A percentile compares a stretch with the other conserved stretches of the same genome.
These are phyloP conservation scores for Akanthomyces uredinophilus DNA, from an alignment of 2,329 filamentous ascomycete species.

Conservation along the genomic window DNA sequence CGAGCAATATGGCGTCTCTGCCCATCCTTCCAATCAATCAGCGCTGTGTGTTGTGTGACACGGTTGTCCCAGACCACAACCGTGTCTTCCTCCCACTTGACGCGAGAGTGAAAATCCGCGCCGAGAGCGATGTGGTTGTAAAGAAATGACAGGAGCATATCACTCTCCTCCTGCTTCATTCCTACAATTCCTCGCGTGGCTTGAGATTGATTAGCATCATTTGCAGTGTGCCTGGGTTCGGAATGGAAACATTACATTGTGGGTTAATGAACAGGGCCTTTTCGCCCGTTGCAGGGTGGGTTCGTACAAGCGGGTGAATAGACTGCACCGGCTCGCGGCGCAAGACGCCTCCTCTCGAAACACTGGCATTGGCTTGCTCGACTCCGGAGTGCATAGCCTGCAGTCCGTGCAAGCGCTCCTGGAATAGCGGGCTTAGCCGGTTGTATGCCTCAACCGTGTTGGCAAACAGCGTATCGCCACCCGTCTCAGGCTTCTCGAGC, in stretches of 20 bases:
- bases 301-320: slow-evolving; percentile 67
- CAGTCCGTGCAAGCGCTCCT: slow-evolving; percentile 69
- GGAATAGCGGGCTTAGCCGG: slow-evolving; percentile 68
- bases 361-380: slow-evolving; percentile 65
- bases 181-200: slow-evolving; percentile 72
- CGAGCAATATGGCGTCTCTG: slow-evolving; percentile 67
- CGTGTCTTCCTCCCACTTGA: slow-evolving; percentile 67
- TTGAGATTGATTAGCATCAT: slow-evolving; percentile 24
- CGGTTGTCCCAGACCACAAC: slow-evolving; percentile 80
- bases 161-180: slow-evolving; percentile 75
- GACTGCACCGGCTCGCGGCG: slow-evolving; percentile 62
- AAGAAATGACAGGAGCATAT: slow-evolving; percentile 62
- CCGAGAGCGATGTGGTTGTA: slow-evolving; percentile 41
- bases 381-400: slow-evolving; percentile 69
- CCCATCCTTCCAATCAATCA: slow-evolving; percentile 71
- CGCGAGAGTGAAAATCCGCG: slow-evolving; percentile 59
- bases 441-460: slow-evolving; percentile 72
- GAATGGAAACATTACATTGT: slow-evolving; percentile 47
- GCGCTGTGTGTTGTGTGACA: slow-evolving; percentile 66
- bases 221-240: no score
- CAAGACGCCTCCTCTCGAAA: slow-evolving; percentile 57
- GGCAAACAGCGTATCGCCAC: slow-evolving; percentile 74
- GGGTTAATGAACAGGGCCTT: slow-evolving; percentile 74
- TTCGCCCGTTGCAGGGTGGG: slow-evolving; percentile 72
- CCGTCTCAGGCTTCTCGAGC: slow-evolving; percentile 66